Base-by-base conservation (phyloP, 163 green algal species). In the Coccomyxa subellipsoidea region DNA sequence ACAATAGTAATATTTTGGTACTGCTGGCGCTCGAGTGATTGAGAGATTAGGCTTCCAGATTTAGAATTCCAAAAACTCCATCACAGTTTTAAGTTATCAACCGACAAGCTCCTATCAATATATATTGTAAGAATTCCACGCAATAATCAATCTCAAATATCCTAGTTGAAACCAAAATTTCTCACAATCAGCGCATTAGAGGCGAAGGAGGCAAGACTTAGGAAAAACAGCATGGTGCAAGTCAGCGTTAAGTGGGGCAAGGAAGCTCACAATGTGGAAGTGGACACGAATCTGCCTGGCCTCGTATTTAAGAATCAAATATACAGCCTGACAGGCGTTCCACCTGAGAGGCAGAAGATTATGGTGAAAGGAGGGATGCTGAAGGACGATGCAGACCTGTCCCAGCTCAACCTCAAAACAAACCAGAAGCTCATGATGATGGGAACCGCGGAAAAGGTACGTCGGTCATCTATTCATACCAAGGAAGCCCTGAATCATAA, bases 401-500 rank as follows among this genome's bases (percentile, higher is more conserved):
- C 85, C 40, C 94, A 95, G 82, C 83, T 93, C 21, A 90, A 85
- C 23, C 84, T 97, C 32, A 98, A 98, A 81, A 88, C 94, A 2
- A 95, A 96, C 21, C 86, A 92, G 81, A 96, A 94, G 40, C 86
- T 99, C 23, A 98, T 98, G 90, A 95, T 99, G 87, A 99, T 99
- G 96, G 96, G 96, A 38, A 97, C 93, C 7, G 95, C 96, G 9
- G 94, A 97, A 31, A 91, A 91, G 35, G 83, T 76, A 69, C 66
- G 4, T 35, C 32, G 27, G 27, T 35, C 47, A 12, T 27, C 1
- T 59, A 27, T 18, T 59, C 15, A 5, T 1, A 18, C 47, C 1
- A 18, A 10, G 47, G 23, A 59, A 59, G 47, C 21, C 47, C 21
- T 12, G 47, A 7, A 59, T 27, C 21, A 12, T 8, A 18, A 59